Evolutionary conservation across 768 basidiomycete species (phyloP), one percentile per base, ranked within the genome.

Genomic region (Naganishia vaughanmartiniae): DNA sequence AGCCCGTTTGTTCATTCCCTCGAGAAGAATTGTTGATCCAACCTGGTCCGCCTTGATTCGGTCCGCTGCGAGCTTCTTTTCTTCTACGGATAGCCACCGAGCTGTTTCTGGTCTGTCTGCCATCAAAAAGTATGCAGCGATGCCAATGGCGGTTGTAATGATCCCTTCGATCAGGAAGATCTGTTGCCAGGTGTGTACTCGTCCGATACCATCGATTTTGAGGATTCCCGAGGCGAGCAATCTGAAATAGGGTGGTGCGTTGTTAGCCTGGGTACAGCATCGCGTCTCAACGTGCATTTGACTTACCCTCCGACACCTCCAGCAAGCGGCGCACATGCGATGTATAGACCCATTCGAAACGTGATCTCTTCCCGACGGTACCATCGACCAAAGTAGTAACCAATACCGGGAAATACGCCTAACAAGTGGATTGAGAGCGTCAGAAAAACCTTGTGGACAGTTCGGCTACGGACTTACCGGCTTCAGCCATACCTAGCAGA

Each of bases 1-100:
- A 0, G 65, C 69, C 53, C 70, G 70, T 6, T 21, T 54, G 31
- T 71, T 68, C 30, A 79, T 53, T 48, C 54, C 53, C 53, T 79
- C 78, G 53, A 78, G 45, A 21, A 74, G 73, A 4, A 67, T 69
- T 0, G 65, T 70, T 26, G 48, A 39, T 2, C 75, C 76, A n/a
- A 76, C 72, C 48, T 76, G 74, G 45, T 79, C 76, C 4, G 53
- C 45, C 73, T 74, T 73, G 69, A 79, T 72, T 12, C 78, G 75
- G 24, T 28, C 31, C 15, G 31, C 36, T 21, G 71, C 71, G 31
- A 72, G 71, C 15, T 66, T 56, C 54, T 68, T 67, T 21, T 72
- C 71, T 45, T 58, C 71, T 26, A 42, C 34, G 14, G 51, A 55
- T 15, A 72, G 65, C 71, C 66, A 67, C 26, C 57, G 55, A 28